These are phyloP conservation scores for Vitis hybrid DNA, from an alignment of 177 flowering plant species.

Conservation along the genomic window DNA sequence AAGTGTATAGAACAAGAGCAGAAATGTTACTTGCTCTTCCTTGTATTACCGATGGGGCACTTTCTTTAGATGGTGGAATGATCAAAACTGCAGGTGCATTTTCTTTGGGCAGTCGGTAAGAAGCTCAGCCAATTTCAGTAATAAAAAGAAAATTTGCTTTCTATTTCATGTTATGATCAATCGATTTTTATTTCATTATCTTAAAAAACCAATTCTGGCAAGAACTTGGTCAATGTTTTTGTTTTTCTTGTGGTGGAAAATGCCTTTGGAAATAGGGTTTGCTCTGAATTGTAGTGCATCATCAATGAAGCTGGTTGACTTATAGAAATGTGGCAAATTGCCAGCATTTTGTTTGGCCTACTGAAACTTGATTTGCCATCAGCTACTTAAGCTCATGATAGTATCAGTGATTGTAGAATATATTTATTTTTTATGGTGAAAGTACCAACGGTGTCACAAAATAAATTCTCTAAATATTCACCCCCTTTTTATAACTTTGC, in stretches of 20 bases:
- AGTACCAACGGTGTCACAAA: no score
- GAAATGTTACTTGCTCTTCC: constrained; percentile 79
- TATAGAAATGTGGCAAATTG: not conserved
- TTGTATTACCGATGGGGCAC: constrained; percentile 74
- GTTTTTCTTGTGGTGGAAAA: not conserved
- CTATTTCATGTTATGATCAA: no score
- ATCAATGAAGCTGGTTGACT: not conserved
- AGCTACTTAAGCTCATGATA: no score
- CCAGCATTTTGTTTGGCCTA: not conserved
- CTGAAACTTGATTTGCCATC: not conserved
- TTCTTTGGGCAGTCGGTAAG: constrained; percentile 66
- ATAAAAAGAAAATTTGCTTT: not conserved
- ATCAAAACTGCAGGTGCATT: constrained; percentile 53
- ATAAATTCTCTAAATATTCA: no score
- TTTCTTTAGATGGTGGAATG: constrained; percentile 93
- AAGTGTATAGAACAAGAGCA: constrained; percentile 73
- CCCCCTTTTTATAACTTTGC: no score
- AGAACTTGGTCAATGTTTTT: not conserved
- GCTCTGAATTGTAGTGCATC: not conserved
- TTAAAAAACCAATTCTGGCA: not conserved
- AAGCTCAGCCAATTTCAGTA: not conserved
- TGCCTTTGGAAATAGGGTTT: not conserved
- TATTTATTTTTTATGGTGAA: no score
- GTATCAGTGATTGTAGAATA: no score
- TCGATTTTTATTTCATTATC: not conserved